Percentiles rank a stretch among this genome's conserved stretches.
These are phyloP conservation scores for Fomitopsis serialis DNA, from an alignment of 768 basidiomycete genomes.

Conservation along the genomic window DNA sequence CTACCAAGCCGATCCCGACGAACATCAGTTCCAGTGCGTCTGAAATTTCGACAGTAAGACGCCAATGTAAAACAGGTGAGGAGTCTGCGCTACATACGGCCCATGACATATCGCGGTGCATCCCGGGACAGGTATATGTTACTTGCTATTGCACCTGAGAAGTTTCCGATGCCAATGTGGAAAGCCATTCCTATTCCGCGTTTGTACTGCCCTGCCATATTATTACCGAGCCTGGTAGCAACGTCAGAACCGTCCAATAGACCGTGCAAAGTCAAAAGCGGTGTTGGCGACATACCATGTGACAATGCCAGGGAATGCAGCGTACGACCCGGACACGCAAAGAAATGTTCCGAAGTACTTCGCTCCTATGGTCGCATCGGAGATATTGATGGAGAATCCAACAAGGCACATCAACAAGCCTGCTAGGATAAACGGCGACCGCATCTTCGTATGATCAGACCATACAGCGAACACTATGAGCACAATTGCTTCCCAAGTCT, in stretches of 20 bases:
- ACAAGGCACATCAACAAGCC: slow-evolving; percentile 46
- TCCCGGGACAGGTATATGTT: slow-evolving; percentile 59
- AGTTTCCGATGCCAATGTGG: slow-evolving; percentile 62
- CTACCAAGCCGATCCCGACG: slow-evolving; percentile 56
- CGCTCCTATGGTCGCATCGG: slow-evolving; percentile 40
- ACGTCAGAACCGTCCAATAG: no score
- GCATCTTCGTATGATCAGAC: slow-evolving; percentile 51
- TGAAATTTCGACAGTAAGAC: slow-evolving; percentile 15
- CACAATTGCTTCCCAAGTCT: slow-evolving; percentile 37
- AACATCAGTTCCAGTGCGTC: slow-evolving; percentile 66
- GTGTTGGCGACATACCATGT: slow-evolving; percentile 41
- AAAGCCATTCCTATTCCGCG: slow-evolving; percentile 63
- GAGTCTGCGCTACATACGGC: slow-evolving; percentile 40
- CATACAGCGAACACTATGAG: slow-evolving; percentile 47
- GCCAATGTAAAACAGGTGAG: background rate
- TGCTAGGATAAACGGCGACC: slow-evolving; percentile 53
- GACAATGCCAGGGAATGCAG: slow-evolving; percentile 52
- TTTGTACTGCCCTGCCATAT: slow-evolving; percentile 64
- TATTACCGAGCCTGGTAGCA: background rate
- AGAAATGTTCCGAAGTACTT: slow-evolving; percentile 77
- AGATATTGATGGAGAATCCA: slow-evolving; percentile 63
- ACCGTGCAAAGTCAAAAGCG: background rate
- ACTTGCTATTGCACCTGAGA: slow-evolving; percentile 56
- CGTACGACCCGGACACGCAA: slow-evolving; percentile 58
- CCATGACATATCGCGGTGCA: slow-evolving; percentile 53